These are phyloP conservation scores for Aureobasidium zeae DNA, from an alignment of 2,329 filamentous ascomycete species.

Conservation along the genomic window DNA sequence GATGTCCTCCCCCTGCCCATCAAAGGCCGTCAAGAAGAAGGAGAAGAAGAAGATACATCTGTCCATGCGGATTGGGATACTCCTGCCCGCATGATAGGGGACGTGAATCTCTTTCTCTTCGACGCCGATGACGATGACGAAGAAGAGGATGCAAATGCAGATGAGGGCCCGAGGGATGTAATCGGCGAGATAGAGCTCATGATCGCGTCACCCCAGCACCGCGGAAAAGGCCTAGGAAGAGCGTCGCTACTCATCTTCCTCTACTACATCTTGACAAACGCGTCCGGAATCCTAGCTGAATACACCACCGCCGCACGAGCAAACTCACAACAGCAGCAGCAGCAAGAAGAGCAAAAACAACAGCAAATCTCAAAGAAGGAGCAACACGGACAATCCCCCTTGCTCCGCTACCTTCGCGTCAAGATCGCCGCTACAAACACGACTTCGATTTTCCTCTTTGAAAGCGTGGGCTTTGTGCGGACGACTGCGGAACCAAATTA, in stretches of 20 bases:
- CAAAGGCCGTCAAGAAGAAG: constrained; percentile 34
- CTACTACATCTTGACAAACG: constrained; percentile 52
- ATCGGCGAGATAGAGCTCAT: constrained; percentile 79
- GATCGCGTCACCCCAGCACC: constrained; percentile 55
- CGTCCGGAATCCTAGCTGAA: constrained; percentile 48
- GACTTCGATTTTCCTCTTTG: constrained; percentile 51
- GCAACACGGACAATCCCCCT: no score
- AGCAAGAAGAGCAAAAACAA: background rate
- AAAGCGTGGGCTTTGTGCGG: constrained; percentile 49
- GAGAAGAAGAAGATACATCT: no score
- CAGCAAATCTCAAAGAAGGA: constrained; percentile 27
- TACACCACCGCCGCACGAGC: no score
- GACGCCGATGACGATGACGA: constrained; percentile 42
- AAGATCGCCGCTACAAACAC: constrained; percentile 53
- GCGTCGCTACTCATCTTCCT: constrained; percentile 60
- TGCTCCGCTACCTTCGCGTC: constrained; percentile 48
- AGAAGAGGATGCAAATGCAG: constrained; percentile 25
- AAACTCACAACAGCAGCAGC: no score
- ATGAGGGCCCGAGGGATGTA: constrained; percentile 17
- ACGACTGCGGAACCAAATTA: constrained; percentile 47
- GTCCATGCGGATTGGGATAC: no score
- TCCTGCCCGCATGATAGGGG: constrained; percentile 40
- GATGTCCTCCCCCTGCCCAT: constrained; percentile 23
- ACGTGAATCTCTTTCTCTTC: constrained; percentile 61
- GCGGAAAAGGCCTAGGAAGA: constrained; percentile 55